Percentiles rank a stretch among this genome's conserved stretches.
phyloP scores from a whole-genome alignment of 2,329 filamentous ascomycete species.

The Blastomyces silverae region DNA sequence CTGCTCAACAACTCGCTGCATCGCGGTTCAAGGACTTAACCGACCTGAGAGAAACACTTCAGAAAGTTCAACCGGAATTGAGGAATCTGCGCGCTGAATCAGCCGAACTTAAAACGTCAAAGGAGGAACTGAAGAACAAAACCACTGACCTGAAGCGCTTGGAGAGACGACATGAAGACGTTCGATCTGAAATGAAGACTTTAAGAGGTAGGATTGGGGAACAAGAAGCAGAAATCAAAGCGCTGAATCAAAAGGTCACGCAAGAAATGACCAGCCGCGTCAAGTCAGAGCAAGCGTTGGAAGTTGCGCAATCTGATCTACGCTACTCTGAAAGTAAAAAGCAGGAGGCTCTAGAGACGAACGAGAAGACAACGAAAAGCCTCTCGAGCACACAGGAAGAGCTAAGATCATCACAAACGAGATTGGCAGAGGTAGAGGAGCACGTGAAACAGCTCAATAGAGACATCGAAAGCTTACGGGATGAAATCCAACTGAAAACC shows the following conservation, averaged over 20 bases:
- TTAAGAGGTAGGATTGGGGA: constrained; percentile 65
- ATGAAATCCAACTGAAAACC: constrained; percentile 76
- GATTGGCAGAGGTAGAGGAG: constrained; percentile 66
- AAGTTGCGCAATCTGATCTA: constrained; percentile 66
- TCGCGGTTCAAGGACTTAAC: constrained; percentile 81
- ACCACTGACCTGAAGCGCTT: constrained; percentile 62
- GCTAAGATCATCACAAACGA: constrained; percentile 49
- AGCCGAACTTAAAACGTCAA: constrained; percentile 62
- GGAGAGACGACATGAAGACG: constrained; percentile 74
- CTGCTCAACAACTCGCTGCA: constrained; percentile 78
- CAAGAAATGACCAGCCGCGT: constrained; percentile 65
- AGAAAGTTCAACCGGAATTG: constrained; percentile 81
- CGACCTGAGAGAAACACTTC: constrained; percentile 69
- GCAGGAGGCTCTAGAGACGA: constrained; percentile 65
- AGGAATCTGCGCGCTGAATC: constrained; percentile 71
- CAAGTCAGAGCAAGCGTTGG: constrained; percentile 71
- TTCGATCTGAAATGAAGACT: constrained; percentile 64
- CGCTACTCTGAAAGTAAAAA: constrained; percentile 72
- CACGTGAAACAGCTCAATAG: constrained; percentile 61
- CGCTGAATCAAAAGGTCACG: constrained; percentile 68
- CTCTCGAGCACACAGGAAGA: constrained; percentile 68
- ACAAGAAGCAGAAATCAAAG: constrained; percentile 69
- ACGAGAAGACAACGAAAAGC: constrained; percentile 65
- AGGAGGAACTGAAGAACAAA: constrained; percentile 63
- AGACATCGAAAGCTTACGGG: constrained; percentile 61